A percentile compares a stretch with the other conserved stretches of the same genome.
Evolutionary conservation across 2,329 filamentous ascomycete genomes (phyloP).

Genomic region (Scedosporium minutisporum): DNA sequence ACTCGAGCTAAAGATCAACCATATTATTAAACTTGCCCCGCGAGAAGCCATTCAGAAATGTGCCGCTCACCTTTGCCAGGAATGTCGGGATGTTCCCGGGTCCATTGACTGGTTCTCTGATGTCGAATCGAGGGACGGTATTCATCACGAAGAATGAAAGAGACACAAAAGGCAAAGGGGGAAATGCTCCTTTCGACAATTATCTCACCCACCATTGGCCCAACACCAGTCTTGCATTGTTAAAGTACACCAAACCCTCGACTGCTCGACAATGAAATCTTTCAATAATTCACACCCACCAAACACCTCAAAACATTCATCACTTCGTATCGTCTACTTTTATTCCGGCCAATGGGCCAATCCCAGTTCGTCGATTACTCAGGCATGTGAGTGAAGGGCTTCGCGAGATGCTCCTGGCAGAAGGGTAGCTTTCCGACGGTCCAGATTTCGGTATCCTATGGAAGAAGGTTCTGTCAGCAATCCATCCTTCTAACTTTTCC

Average conservation of each 20-base stretch:
- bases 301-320: not conserved
- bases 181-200: not conserved
- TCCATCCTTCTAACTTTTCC: not conserved
- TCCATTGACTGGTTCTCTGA: too few species aligned
- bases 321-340: not conserved
- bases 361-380: constrained; percentile 25
- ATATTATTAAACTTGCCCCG: too few species aligned
- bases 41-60: too few species aligned
- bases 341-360: too few species aligned
- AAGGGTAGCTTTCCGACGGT: constrained; percentile 59
- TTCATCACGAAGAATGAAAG: not conserved
- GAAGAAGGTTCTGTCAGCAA: constrained; percentile 8
- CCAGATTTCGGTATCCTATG: constrained; percentile 59
- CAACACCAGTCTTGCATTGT: not conserved
- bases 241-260: not conserved
- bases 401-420: constrained; percentile 54
- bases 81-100: too few species aligned
- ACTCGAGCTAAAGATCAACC: too few species aligned
- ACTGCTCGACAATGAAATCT: not conserved
- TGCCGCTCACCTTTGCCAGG: too few species aligned
- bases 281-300: not conserved
- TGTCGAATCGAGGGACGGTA: not conserved
- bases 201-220: not conserved
- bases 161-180: not conserved
- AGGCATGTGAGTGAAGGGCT: constrained; percentile 56